phyloP scores from a whole-genome alignment of 2,329 filamentous ascomycete genomes.

The Tolypocladium inflatum region DNA sequence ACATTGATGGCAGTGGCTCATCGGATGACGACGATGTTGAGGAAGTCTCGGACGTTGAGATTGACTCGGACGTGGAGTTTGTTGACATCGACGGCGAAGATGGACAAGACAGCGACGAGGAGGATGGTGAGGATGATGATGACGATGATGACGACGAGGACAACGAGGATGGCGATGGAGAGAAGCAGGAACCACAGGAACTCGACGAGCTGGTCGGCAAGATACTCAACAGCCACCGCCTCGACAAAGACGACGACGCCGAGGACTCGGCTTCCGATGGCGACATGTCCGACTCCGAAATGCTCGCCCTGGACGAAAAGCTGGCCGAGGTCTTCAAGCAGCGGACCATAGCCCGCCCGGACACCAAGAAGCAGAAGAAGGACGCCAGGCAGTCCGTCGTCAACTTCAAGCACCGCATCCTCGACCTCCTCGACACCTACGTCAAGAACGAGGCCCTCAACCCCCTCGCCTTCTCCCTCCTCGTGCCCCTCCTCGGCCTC shows the following conservation, averaged over 20 bases:
- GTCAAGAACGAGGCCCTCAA: constrained; percentile 68
- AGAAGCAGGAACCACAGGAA: constrained; percentile 34
- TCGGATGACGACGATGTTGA: constrained; percentile 32
- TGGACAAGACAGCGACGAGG: constrained; percentile 27
- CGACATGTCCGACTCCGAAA: constrained; percentile 93
- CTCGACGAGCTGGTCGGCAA: constrained; percentile 69
- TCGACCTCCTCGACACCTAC: constrained; percentile 81
- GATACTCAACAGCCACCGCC: constrained; percentile 62
- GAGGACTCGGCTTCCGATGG: constrained; percentile 53
- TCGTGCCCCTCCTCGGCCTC: constrained; percentile 69
- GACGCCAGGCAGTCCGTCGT: constrained; percentile 82
- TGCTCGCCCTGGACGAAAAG: constrained; percentile 80
- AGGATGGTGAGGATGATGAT: constrained; percentile 30
- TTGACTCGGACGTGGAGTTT: constrained; percentile 39
- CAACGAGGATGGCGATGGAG: constrained; percentile 28
- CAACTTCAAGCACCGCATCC: constrained; percentile 89
- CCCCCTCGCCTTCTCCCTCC: constrained; percentile 55
- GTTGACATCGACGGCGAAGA: constrained; percentile 33
- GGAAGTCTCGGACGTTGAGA: constrained; percentile 35
- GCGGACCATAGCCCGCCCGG: constrained; percentile 50
- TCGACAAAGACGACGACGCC: constrained; percentile 49
- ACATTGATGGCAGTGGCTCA: constrained; percentile 34
- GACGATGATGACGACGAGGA: constrained; percentile 30
- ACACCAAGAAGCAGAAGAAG: constrained; percentile 75
- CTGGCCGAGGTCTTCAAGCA: constrained; percentile 80